Conservation (phyloP, 352 stramenopile species). For the Globisporangium acanthophoron region DNA sequence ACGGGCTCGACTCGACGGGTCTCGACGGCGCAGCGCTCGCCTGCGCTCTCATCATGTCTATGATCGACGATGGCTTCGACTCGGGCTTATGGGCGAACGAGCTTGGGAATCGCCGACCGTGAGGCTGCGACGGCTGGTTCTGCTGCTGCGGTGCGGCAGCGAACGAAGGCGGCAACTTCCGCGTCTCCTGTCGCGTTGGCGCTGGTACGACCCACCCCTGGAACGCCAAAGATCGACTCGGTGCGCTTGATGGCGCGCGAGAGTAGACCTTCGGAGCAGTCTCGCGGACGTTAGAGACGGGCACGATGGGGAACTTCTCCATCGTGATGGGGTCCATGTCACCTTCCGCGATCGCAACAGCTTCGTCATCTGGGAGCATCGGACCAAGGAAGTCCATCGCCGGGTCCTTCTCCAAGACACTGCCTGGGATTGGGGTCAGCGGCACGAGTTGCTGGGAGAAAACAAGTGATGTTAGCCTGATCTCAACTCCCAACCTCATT, state of each 20-base stretch:
- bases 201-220: background rate
- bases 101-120: conserved; percentile 1
- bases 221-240: background rate
- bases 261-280: background rate
- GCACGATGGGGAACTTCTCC: conserved; percentile 25
- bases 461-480: background rate
- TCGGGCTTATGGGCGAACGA: conserved; percentile 4
- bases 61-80: conserved; percentile 1
- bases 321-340: conserved; percentile 73
- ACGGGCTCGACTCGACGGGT: conserved; percentile 1
- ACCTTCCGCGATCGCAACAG: conserved; percentile 53
- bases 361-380: conserved; percentile 34
- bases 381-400: conserved; percentile 65
- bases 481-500: background rate
- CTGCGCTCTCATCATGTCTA: background rate
- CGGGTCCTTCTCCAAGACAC: conserved; percentile 21
- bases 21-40: background rate
- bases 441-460: conserved; percentile 44
- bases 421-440: conserved; percentile 46
- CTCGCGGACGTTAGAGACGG: background rate
- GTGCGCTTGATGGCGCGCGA: background rate
- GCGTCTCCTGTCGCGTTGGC: background rate
- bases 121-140: background rate
- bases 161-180: background rate
- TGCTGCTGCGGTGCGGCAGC: background rate